Percentiles rank a stretch among this genome's conserved stretches.
phyloP scores from a whole-genome alignment of 805 yeast species.

The Ogataea kodamae region DNA sequence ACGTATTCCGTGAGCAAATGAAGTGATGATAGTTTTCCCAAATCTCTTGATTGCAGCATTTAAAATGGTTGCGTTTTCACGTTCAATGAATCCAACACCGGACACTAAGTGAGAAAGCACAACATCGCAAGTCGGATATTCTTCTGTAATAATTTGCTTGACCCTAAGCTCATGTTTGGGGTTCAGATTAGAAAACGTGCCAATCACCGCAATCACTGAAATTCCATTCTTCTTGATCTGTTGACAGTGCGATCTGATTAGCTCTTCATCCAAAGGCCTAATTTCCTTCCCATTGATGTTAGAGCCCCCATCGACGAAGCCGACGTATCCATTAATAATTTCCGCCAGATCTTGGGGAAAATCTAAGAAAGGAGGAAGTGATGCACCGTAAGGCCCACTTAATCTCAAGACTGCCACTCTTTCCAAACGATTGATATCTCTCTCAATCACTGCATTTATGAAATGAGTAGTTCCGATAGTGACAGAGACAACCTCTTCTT shows the following conservation, averaged over 20 bases:
- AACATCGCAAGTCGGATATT: constrained; percentile 5
- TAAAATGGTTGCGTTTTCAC: constrained; percentile 6
- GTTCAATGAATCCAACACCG: constrained; percentile 3
- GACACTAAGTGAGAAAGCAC: constrained; percentile 5
- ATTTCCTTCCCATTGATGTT: constrained; percentile 3
- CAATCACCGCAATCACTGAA: constrained; percentile 3
- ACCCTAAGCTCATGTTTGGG: constrained; percentile 2
- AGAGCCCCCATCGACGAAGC: constrained; percentile 3
- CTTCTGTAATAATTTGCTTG: constrained; percentile 1
- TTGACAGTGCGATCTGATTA: constrained; percentile 2
- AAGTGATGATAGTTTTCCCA: constrained; percentile 2
- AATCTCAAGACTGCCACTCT: constrained; percentile 6
- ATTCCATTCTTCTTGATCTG: constrained; percentile 1
- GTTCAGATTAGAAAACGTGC: constrained; percentile 4
- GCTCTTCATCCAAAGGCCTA: constrained; percentile 2
- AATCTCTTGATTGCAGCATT: constrained; percentile 6
- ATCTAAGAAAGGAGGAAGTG: constrained; percentile 5
- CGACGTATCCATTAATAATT: constrained; percentile 4
- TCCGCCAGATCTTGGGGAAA: constrained; percentile 5
- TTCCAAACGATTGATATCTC: constrained; percentile 4
- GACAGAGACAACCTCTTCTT: constrained; percentile 3
- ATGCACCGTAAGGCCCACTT: constrained; percentile 3
- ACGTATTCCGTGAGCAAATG: constrained; percentile 2
- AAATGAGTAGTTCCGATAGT: constrained; percentile 7
- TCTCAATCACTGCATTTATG: constrained; percentile 6